Conservation (phyloP, 139 green algal genomes). For the Chlamydomonas sp. region DNA sequence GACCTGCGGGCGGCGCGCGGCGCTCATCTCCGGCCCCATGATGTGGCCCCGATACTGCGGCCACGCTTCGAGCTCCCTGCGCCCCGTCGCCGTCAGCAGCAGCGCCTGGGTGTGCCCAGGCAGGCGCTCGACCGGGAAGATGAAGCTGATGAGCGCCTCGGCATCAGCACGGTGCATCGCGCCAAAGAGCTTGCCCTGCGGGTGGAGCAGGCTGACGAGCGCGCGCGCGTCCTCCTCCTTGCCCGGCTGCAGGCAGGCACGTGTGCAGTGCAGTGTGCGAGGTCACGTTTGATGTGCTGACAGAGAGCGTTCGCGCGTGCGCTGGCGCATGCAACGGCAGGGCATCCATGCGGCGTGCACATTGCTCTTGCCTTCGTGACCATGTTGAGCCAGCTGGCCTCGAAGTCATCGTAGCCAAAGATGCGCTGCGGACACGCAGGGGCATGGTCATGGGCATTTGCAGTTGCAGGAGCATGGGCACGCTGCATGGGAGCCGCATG, state of each 20-base stretch:
- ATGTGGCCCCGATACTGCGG: slow-evolving; percentile 60
- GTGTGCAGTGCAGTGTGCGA: too few relatives aligned
- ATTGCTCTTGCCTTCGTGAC: slow-evolving; percentile 55
- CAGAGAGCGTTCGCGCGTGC: too few relatives aligned
- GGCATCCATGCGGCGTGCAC: too few relatives aligned
- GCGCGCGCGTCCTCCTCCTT: slow-evolving; percentile 50
- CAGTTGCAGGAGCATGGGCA: too few relatives aligned
- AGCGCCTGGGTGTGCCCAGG: slow-evolving; percentile 68
- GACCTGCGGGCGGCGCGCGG: slow-evolving; percentile 28
- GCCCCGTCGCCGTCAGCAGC: slow-evolving; percentile 36
- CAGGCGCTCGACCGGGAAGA: slow-evolving; percentile 67
- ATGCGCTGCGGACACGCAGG: too few relatives aligned
- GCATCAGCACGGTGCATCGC: slow-evolving; percentile 62
- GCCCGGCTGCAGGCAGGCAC: slow-evolving; percentile 33
- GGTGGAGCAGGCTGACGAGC: slow-evolving; percentile 49
- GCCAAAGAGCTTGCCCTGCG: slow-evolving; percentile 47
- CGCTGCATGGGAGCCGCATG: too few relatives aligned
- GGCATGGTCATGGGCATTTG: too few relatives aligned
- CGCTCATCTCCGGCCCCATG: slow-evolving; percentile 4
- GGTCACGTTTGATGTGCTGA: too few relatives aligned
- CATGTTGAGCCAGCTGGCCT: slow-evolving; percentile 58
- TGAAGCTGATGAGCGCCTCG: slow-evolving; percentile 64
- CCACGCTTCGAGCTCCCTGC: slow-evolving; percentile 50
- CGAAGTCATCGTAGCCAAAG: slow-evolving; percentile 71
- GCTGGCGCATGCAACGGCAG: too few relatives aligned